A percentile compares a stretch with the other conserved stretches of the same genome.
phyloP scores from a whole-genome alignment of 129 eudicot genomes.

The Dittrichia graveolens region DNA sequence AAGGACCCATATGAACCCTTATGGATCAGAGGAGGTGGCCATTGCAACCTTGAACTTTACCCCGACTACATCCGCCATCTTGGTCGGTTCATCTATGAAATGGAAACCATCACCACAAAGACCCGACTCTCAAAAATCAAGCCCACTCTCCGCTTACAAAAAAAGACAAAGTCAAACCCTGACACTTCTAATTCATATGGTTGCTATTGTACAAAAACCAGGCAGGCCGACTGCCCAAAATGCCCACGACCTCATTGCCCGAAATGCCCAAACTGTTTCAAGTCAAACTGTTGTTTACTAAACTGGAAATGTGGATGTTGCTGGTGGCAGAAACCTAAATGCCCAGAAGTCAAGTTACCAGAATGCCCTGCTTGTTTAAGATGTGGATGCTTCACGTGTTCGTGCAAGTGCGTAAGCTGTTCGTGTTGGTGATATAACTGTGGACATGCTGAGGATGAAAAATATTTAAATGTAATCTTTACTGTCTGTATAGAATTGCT shows the following conservation, averaged over 20 bases:
- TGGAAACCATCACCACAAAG: slow-evolving; percentile 85
- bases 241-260: slow-evolving; percentile 44
- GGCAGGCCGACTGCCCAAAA: slow-evolving; percentile 42
- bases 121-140: slow-evolving; percentile 66
- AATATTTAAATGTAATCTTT: slow-evolving; percentile 19
- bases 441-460: slow-evolving; percentile 19
- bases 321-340: slow-evolving; percentile 33
- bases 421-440: slow-evolving; percentile 60
- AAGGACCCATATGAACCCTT: slow-evolving; percentile 93
- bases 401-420: slow-evolving; percentile 56
- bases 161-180: slow-evolving; percentile 30
- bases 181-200: slow-evolving; percentile 8
- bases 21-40: slow-evolving; percentile 99
- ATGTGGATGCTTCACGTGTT: slow-evolving; percentile 46
- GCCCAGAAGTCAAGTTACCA: slow-evolving; percentile 37
- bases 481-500: slow-evolving; percentile 33
- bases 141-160: slow-evolving; percentile 43
- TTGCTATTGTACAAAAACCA: slow-evolving; percentile 52
- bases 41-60: slow-evolving; percentile 92
- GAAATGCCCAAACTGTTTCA: slow-evolving; percentile 39
- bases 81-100: slow-evolving; percentile 69
- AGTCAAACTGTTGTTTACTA: slow-evolving; percentile 31
- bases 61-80: slow-evolving; percentile 96
- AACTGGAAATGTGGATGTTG: slow-evolving; percentile 38
- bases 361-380: slow-evolving; percentile 47